Base-by-base conservation (phyloP, 2,329 filamentous ascomycete genomes). In the Exutisphaerella laricina region DNA sequence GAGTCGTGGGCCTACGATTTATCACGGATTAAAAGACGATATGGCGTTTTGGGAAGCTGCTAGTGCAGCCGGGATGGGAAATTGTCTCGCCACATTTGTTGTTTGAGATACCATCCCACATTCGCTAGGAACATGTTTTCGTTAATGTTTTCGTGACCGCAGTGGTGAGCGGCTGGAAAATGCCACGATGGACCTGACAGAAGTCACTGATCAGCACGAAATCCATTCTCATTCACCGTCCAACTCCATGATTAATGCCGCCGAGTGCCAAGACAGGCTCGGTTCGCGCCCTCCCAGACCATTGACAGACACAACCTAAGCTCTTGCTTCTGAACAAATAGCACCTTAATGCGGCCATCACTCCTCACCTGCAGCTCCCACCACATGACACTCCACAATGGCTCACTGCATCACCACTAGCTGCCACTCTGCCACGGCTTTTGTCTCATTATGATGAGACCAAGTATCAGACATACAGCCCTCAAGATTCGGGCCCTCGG, bases 151-250 rank as follows among this genome's bases (percentile, higher is more conserved):
- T n/a, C n/a, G 34, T 39, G 33, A 2, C 21, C 38, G 16, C 60
- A 48, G 18, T 66, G 65, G 39, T 43, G 20, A 32, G 66, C 46
- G n/a, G 61, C 18, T 67, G 60, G 49, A 70, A 71, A 49, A 68
- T 62, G 23, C 58, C 62, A 3, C 68, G 69, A 20, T 18, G 13
- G 23, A 30, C 30, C 18, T 39, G 25, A 30, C 18, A n/a, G 23
- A 39, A 20, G 14, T 39, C 2, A 20, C 36, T 16, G 7, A 18
- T 18, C n/a, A n/a, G n/a, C 13, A 33, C 14, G 5, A 33, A 33
- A n/a, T 10, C 12, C 14, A n/a, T 4, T 8, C 13, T n/a, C 13
- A 17, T 6, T 8, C 4, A 17, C 30, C 14, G 8, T 10, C n/a
- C n/a, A n/a, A n/a, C n/a, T n/a, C n/a, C n/a, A n/a, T n/a, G n/a